A percentile compares a stretch with the other conserved stretches of the same genome.
Conservation (phyloP, 2,329 filamentous ascomycete species). For the Xylariaceae sp. region DNA sequence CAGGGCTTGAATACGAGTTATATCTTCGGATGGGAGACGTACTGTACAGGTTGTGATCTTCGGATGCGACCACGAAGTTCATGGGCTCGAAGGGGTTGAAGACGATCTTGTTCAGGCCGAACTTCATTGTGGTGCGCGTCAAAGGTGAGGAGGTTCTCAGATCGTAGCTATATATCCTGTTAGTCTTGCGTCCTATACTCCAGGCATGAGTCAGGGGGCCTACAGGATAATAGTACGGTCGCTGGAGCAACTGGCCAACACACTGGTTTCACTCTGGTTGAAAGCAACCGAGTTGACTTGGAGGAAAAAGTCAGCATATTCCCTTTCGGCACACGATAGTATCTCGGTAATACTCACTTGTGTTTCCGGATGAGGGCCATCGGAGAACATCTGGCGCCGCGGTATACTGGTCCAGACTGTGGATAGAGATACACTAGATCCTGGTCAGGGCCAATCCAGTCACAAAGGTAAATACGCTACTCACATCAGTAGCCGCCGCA, state of each 20-base stretch:
- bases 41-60: slow-evolving; percentile 66
- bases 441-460: too few species aligned
- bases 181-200: not conserved
- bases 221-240: slow-evolving; percentile 71
- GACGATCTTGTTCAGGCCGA: slow-evolving; percentile 75
- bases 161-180: slow-evolving; percentile 78
- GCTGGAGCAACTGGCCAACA: slow-evolving; percentile 77
- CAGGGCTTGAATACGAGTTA: not conserved
- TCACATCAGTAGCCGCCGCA: slow-evolving; percentile 56
- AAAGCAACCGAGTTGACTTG: slow-evolving; percentile 36
- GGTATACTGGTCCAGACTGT: slow-evolving; percentile 77
- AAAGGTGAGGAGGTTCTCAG: slow-evolving; percentile 80
- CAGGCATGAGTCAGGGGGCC: not conserved
- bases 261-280: slow-evolving; percentile 89
- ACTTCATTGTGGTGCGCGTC: slow-evolving; percentile 71
- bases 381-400: slow-evolving; percentile 75
- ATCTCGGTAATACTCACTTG: slow-evolving; percentile 39
- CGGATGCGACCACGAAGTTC: slow-evolving; percentile 77
- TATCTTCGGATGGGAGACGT: not conserved
- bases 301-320: slow-evolving; percentile 5
- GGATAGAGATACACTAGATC: slow-evolving; percentile 69
- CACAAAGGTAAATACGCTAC: too few species aligned
- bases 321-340: not conserved
- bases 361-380: slow-evolving; percentile 87
- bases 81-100: slow-evolving; percentile 98